A percentile compares a stretch with the other conserved stretches of the same genome.
Conservation (phyloP, 1,139 yeast species). For the Diutina neorugosa region DNA sequence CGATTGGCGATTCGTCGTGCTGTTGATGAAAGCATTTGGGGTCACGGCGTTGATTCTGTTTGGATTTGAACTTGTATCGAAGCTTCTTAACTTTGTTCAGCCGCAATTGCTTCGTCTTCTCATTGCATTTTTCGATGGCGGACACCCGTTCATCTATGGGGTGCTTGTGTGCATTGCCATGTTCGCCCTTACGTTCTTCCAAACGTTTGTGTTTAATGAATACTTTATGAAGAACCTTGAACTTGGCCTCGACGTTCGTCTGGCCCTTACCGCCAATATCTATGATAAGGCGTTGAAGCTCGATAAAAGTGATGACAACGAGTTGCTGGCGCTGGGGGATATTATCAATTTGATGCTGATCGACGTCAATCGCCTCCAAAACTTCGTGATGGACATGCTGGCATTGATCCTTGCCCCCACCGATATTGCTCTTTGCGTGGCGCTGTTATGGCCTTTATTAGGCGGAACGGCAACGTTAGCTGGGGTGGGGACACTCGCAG, state of each 20-base stretch:
- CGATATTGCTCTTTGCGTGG: conserved; percentile 37
- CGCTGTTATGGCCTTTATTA: conserved; percentile 35
- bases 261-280: neutral
- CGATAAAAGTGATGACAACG: neutral
- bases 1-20: conserved; percentile 25
- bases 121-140: conserved; percentile 2
- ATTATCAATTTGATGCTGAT: conserved; percentile 92
- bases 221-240: neutral
- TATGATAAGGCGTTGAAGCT: neutral
- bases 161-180: neutral
- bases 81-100: conserved; percentile 34
- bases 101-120: conserved; percentile 45
- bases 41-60: conserved; percentile 28
- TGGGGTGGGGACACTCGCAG: conserved; percentile 57
- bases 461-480: conserved; percentile 23
- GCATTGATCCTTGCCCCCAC: conserved; percentile 36
- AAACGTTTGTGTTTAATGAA: neutral
- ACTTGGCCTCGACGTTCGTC: neutral
- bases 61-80: conserved; percentile 31
- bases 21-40: conserved; percentile 40
- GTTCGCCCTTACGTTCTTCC: neutral
- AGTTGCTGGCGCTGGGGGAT: conserved; percentile 45
- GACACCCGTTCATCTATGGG: neutral
- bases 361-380: conserved; percentile 89
- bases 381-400: conserved; percentile 62